A percentile compares a stretch with the other conserved stretches of the same genome.
These are phyloP conservation scores for Brassica carinata DNA, from an alignment of 345 rosid species.

Conservation along the genomic window DNA sequence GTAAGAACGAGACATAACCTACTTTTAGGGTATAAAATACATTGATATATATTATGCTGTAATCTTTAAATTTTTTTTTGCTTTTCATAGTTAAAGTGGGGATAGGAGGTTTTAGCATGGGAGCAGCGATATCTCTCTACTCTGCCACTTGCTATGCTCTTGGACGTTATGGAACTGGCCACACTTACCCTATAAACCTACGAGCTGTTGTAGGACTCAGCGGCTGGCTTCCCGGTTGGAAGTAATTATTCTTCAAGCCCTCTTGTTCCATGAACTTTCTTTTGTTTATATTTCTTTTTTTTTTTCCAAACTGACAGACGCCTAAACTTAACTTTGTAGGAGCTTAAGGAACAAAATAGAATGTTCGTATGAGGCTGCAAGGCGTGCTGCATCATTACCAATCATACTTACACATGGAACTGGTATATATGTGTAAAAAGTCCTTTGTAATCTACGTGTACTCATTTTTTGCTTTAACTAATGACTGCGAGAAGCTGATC, in stretches of 20 bases:
- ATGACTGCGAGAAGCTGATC: constrained; percentile 12
- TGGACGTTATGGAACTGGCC: constrained; percentile 73
- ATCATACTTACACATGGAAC: constrained; percentile 66
- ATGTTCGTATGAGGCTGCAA: constrained; percentile 62
- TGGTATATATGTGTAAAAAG: constrained; percentile 41
- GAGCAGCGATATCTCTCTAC: constrained; percentile 87
- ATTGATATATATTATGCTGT: background rate
- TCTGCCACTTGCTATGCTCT: constrained; percentile 74
- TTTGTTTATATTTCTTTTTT: background rate
- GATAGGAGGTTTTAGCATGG: constrained; percentile 96
- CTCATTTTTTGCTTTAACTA: background rate
- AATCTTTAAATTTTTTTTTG: background rate
- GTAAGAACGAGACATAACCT: constrained; percentile 41
- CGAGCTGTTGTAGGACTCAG: constrained; percentile 63
- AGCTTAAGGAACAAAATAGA: constrained; percentile 58
- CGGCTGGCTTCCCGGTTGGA: constrained; percentile 95
- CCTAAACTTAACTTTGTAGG: constrained; percentile 41
- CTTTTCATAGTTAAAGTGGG: constrained; percentile 72
- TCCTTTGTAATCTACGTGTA: background rate
- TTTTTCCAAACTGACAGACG: background rate
- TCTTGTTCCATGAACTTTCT: background rate
- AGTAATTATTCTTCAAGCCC: constrained; percentile 43
- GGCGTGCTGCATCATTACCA: constrained; percentile 71
- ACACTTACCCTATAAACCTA: constrained; percentile 60
- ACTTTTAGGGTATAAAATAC: background rate